Conservation (phyloP, 176 grass and related monocot species). For the Thinopyrum elongatum region DNA sequence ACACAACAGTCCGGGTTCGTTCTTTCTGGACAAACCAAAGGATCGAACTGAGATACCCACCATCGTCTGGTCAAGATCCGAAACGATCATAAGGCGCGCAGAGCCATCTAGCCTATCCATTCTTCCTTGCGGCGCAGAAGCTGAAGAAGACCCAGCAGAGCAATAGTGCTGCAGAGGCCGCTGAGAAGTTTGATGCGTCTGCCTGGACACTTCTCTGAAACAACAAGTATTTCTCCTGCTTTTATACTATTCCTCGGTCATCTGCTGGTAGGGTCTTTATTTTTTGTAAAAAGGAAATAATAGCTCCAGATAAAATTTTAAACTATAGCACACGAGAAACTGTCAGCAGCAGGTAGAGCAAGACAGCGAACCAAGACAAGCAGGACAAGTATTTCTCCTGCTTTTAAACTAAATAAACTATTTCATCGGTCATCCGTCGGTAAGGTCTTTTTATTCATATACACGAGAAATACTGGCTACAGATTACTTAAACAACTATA, state of each 20-base stretch:
- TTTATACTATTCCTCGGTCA: constrained; percentile 13
- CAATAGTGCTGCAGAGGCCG: not conserved
- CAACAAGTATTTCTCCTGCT: not conserved
- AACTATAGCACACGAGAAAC: not conserved
- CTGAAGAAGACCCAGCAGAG: constrained; percentile 13
- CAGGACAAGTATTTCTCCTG: not conserved
- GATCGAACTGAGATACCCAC: not conserved
- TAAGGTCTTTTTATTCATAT: not conserved
- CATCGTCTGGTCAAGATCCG: constrained; percentile 91
- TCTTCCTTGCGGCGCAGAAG: not conserved
- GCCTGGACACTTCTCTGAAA: constrained; percentile 17
- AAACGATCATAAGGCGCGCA: constrained; percentile 79
- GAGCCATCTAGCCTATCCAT: constrained; percentile 69
- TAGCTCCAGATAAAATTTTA: not conserved
- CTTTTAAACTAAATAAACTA: not conserved
- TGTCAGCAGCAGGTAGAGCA: not conserved
- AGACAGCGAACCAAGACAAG: not conserved
- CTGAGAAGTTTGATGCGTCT: not conserved
- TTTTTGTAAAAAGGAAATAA: not conserved
- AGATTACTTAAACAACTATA: not conserved
- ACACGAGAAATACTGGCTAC: not conserved
- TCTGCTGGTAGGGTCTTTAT: not conserved
- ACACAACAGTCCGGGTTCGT: not conserved
- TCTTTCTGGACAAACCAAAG: not conserved
- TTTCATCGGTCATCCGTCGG: not conserved